Conservation (phyloP, 1,284 basidiomycete genomes). For the Sporisorium scitamineum region DNA sequence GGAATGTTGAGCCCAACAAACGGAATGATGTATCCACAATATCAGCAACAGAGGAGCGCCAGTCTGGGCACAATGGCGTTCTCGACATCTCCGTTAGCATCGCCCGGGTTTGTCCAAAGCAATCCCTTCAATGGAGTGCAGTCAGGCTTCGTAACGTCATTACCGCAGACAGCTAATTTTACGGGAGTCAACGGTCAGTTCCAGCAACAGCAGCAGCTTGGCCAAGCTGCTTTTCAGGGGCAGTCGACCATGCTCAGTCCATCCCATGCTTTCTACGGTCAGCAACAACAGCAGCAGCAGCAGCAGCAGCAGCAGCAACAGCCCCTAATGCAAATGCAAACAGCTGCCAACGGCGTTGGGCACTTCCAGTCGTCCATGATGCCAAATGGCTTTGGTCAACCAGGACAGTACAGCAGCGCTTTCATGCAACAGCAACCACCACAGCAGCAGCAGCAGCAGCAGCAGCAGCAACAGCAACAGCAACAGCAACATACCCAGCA, state of each 20-base stretch:
- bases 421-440: slow-evolving; percentile 34
- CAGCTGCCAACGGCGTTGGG: slow-evolving; percentile 1
- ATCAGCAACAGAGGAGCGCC: slow-evolving; percentile 39
- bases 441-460: slow-evolving; percentile 42
- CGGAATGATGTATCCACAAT: slow-evolving; percentile 33
- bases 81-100: slow-evolving; percentile 34
- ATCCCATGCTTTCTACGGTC: slow-evolving; percentile 15
- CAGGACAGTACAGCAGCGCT: slow-evolving; percentile 10
- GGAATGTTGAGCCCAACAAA: slow-evolving; percentile 31
- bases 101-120: slow-evolving; percentile 14
- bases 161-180: slow-evolving; percentile 20
- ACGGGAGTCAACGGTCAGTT: neutral
- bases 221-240: slow-evolving; percentile 28
- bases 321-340: slow-evolving; percentile 2
- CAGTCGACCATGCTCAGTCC: slow-evolving; percentile 19
- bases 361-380: slow-evolving; percentile 30
- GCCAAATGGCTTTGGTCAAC: slow-evolving; percentile 31
- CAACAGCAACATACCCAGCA: slow-evolving; percentile 44
- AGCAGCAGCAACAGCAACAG: slow-evolving; percentile 19
- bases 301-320: slow-evolving; percentile 23
- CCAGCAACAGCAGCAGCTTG: slow-evolving; percentile 38
- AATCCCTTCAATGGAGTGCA: slow-evolving; percentile 41
- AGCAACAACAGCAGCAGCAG: slow-evolving; percentile 19
- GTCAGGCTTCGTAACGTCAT: slow-evolving; percentile 6
- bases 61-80: slow-evolving; percentile 49